phyloP scores from a whole-genome alignment of 371 early-diverging fungal species.

The Batrachochytrium dendrobatidis region DNA sequence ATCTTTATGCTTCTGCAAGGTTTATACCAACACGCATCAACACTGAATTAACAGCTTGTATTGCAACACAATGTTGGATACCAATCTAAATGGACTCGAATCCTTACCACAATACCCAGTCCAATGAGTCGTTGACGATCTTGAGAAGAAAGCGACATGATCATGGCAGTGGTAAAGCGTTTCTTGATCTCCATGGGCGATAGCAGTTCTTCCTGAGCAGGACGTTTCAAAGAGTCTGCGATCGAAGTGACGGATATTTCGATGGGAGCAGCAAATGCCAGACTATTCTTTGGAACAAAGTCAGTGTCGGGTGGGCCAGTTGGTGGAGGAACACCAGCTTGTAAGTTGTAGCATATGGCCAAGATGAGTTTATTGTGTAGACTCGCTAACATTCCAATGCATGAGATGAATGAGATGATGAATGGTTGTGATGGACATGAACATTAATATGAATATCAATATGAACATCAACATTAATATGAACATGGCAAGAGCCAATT shows the following conservation, averaged over 20 bases:
- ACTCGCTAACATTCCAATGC: too few relatives aligned
- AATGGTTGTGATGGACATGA: too few relatives aligned
- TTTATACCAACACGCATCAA: too few relatives aligned
- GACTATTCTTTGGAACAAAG: slow-evolving; percentile 16
- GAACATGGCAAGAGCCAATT: slow-evolving; percentile 39
- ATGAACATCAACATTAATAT: neutral
- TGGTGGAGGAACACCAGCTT: slow-evolving; percentile 62
- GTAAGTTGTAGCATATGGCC: slow-evolving; percentile 71
- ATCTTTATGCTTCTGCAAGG: neutral
- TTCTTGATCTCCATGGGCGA: neutral
- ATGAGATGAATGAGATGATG: too few relatives aligned
- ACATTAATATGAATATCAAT: neutral
- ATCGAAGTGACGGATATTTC: too few relatives aligned
- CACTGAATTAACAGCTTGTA: too few relatives aligned
- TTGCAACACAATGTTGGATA: too few relatives aligned
- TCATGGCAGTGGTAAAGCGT: neutral
- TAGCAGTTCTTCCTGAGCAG: neutral
- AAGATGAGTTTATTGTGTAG: slow-evolving; percentile 76
- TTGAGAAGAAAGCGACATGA: neutral
- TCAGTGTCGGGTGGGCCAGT: slow-evolving; percentile 16
- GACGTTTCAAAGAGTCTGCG: too few relatives aligned
- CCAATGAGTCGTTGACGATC: neutral
- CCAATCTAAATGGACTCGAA: too few relatives aligned
- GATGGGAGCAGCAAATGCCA: too few relatives aligned
- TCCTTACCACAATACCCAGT: neutral